Conservation (phyloP, 805 yeast species). For the Kluyveromyces lactis region DNA sequence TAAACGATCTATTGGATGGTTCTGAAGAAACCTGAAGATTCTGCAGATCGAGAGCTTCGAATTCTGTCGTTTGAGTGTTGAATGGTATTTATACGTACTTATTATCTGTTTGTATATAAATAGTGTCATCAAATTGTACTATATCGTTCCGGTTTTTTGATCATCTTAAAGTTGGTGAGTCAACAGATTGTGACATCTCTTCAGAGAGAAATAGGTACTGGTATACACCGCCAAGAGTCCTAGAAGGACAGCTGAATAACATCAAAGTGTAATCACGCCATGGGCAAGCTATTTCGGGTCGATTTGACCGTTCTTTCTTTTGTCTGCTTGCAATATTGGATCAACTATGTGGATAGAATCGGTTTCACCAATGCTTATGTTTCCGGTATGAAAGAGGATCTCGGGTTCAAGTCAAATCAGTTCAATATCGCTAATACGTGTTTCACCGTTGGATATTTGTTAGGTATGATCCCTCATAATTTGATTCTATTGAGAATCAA, state of each 20-base stretch:
- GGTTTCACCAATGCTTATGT: conserved; percentile 54
- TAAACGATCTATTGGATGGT: conserved; percentile 30
- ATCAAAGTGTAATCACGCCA: too few relatives aligned
- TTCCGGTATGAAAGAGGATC: conserved; percentile 57
- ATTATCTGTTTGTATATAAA: too few relatives aligned
- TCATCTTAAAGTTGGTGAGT: too few relatives aligned
- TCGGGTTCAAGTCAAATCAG: conserved; percentile 39
- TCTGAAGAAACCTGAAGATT: conserved; percentile 26
- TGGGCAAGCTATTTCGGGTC: conserved; percentile 18
- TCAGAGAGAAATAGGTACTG: too few relatives aligned
- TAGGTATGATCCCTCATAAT: conserved; percentile 57
- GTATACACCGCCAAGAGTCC: too few relatives aligned
- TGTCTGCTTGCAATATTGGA: conserved; percentile 30
- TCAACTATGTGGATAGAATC: conserved; percentile 51
- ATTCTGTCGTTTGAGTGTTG: too few relatives aligned
- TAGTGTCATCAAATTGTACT: too few relatives aligned
- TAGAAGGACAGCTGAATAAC: too few relatives aligned
- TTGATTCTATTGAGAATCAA: conserved; percentile 41
- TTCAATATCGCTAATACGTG: conserved; percentile 46
- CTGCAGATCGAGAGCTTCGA: too few relatives aligned
- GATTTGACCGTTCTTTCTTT: conserved; percentile 28
- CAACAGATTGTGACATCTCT: too few relatives aligned
- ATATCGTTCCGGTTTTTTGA: too few relatives aligned
- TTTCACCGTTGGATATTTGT: conserved; percentile 52
- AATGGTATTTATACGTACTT: too few relatives aligned